Conservation (phyloP, 208 protist genomes). For the Naegleria fowleri region DNA sequence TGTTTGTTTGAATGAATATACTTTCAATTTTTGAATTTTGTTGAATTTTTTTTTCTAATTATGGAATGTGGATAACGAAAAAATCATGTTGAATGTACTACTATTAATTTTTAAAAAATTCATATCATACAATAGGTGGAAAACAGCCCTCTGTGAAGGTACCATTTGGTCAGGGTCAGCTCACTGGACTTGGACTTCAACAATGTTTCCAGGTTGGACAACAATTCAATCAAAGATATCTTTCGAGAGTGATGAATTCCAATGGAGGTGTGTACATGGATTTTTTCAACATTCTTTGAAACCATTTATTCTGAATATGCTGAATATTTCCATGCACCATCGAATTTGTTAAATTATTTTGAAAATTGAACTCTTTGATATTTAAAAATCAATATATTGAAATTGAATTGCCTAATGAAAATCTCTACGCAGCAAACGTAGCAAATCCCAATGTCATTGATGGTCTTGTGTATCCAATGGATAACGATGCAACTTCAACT, state of each 20-base stretch:
- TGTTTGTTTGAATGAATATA: too few relatives aligned
- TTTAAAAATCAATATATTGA: background rate
- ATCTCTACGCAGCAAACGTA: too few relatives aligned
- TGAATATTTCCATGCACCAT: too few relatives aligned
- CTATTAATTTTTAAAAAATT: too few relatives aligned
- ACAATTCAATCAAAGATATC: background rate
- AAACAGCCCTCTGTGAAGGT: background rate
- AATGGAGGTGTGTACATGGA: background rate
- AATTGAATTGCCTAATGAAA: too few relatives aligned
- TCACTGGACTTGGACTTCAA: background rate
- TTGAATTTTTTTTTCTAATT: too few relatives aligned
- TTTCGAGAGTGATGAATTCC: background rate
- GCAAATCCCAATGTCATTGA: background rate
- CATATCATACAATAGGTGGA: background rate
- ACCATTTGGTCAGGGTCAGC: background rate
- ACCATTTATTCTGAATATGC: too few relatives aligned
- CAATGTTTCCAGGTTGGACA: background rate
- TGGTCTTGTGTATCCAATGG: background rate
- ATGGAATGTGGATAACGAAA: too few relatives aligned
- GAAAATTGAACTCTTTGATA: background rate
- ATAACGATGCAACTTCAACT: background rate
- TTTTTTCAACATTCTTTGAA: too few relatives aligned
- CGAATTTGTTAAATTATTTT: too few relatives aligned
- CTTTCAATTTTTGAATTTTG: too few relatives aligned
- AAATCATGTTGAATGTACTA: too few relatives aligned